Conservation (phyloP, 305 asterid genomes). For the Petunia hybrid region DNA sequence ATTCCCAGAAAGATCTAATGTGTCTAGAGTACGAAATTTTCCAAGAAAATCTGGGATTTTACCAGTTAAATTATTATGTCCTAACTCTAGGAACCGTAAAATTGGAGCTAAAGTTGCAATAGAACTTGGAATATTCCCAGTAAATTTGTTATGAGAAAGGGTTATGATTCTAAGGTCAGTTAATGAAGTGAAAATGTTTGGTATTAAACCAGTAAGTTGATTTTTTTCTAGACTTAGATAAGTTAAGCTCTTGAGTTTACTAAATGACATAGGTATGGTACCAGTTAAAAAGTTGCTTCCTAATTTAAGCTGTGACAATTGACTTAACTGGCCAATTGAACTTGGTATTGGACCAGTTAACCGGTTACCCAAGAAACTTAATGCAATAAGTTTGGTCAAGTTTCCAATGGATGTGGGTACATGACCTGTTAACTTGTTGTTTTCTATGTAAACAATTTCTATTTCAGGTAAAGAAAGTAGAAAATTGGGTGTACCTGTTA, state of each 20-base stretch:
- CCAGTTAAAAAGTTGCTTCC: conserved; percentile 69
- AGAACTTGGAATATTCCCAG: conserved; percentile 65
- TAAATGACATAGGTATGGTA: conserved; percentile 51
- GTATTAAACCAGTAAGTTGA: conserved; percentile 64
- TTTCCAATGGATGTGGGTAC: conserved; percentile 56
- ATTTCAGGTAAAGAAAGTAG: conserved; percentile 51
- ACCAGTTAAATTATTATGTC: conserved; percentile 69
- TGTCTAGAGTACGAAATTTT: conserved; percentile 63
- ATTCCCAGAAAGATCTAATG: conserved; percentile 77
- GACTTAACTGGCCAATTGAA: conserved; percentile 56
- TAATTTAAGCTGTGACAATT: conserved; percentile 55
- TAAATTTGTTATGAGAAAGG: conserved; percentile 57
- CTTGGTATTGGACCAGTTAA: conserved; percentile 70
- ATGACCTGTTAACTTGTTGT: conserved; percentile 63
- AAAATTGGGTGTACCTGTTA: conserved; percentile 62
- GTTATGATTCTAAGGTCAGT: conserved; percentile 42
- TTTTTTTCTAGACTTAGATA: conserved; percentile 50
- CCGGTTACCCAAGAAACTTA: conserved; percentile 62
- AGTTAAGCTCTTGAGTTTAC: conserved; percentile 50
- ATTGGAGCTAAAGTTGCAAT: conserved; percentile 51
- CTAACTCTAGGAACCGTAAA: conserved; percentile 57
- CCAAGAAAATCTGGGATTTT: conserved; percentile 73
- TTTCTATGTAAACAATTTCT: conserved; percentile 54
- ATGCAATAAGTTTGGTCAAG: conserved; percentile 37
- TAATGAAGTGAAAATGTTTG: conserved; percentile 58